Evolutionary conservation across 192 early-diverging fungal species (phyloP).

Genomic region (Backusella macrospora): DNA sequence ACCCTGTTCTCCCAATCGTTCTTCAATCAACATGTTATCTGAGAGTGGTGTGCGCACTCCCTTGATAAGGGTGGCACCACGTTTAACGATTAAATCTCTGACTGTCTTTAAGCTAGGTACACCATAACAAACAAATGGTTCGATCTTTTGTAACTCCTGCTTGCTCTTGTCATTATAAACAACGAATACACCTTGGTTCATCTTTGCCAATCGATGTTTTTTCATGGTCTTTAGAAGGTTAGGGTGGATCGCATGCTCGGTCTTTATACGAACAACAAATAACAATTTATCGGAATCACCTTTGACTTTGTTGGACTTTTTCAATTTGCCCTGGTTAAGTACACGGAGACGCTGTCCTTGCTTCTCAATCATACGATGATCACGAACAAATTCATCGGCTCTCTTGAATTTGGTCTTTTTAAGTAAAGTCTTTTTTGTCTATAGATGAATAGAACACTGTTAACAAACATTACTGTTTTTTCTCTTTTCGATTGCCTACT

Average conservation of each 20-base stretch:
- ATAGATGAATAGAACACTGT: not conserved
- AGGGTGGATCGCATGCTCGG: conserved; percentile 5
- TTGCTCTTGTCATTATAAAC: not conserved
- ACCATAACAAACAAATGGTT: conserved; percentile 30
- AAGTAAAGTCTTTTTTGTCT: conserved; percentile 8
- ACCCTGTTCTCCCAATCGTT: conserved; percentile 16
- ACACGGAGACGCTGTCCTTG: conserved; percentile 24
- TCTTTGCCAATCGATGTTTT: conserved; percentile 11
- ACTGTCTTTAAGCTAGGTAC: conserved; percentile 28
- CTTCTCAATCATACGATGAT: conserved; percentile 6
- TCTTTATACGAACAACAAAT: conserved; percentile 25
- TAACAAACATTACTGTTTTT: too few species aligned
- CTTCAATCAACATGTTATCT: conserved; percentile 38
- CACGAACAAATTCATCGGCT: conserved; percentile 27
- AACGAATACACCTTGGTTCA: conserved; percentile 31
- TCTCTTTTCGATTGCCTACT: not conserved
- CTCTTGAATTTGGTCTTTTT: conserved; percentile 33
- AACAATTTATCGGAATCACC: conserved; percentile 6
- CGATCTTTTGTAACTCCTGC: conserved; percentile 4
- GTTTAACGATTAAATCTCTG: conserved; percentile 29
- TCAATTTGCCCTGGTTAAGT: not conserved
- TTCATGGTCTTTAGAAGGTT: conserved; percentile 10
- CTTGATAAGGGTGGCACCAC: conserved; percentile 24
- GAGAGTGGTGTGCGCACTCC: conserved; percentile 27
- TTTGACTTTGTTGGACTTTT: not conserved